Evolutionary conservation across 768 basidiomycete genomes (phyloP), one percentile per base, ranked within the genome.

Genomic region (Hericium erinaceus): DNA sequence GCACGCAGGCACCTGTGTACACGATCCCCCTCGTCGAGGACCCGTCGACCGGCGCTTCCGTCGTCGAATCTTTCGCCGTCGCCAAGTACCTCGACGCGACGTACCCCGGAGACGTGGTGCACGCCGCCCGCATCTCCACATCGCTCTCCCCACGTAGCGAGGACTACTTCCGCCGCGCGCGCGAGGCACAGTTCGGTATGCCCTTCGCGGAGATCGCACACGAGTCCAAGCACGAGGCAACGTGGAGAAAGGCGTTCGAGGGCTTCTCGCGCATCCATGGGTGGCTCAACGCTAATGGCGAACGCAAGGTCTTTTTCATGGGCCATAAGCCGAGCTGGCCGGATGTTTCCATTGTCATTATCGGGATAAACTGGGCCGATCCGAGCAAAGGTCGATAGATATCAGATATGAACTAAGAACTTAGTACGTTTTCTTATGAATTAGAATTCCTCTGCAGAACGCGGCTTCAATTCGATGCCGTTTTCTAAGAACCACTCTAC

Each of bases 21-120:
- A 80, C 77, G 9, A 66, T 80, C 0, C 82, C 83, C 0, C 70
- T 75, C 28, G 79, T 84, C 56, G 64, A 75, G 61, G 80, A 83
- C 61, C 72, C 74, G 0, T 64, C 65, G 37, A 80, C 77, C 4
- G 70, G 69, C 5, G 58, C 64, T 2, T 56, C 67, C 8, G 38
- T 82, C 37, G 58, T 73, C 10, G 77, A 82, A 38, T 81, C 80
- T 0, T 60, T 67, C 39, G 63, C 60, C 33, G 82, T 83, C 56
- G 79, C 77, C 0, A 60, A 70, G 16, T 81, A 83, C 65, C 71
- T 83, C 57, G 81, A 83, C 55, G 66, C 68, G 1, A 22, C 22
- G 22, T 22, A 22, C 22, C 22, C 22, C 22, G 22, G 22, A 2
- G 22, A 22, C 22, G 22, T 69, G 71, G 1, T 83, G 16, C 16